A percentile compares a stretch with the other conserved stretches of the same genome.
phyloP scores from a whole-genome alignment of 2,329 filamentous ascomycete genomes.

The Hypoxylon sp. region DNA sequence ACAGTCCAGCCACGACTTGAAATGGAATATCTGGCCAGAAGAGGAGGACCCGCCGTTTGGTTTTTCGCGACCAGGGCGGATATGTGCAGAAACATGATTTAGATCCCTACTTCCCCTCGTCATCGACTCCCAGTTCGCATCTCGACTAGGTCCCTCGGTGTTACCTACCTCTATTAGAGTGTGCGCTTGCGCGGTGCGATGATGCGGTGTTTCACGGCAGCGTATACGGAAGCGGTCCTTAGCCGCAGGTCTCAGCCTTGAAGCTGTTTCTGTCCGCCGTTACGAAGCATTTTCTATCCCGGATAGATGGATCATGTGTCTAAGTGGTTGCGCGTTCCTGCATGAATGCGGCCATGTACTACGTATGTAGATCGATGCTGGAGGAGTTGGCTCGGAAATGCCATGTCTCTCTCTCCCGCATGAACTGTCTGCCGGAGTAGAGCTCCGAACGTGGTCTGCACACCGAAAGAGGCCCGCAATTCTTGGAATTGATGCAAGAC shows the following conservation, averaged over 20 bases:
- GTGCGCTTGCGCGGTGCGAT: constrained; percentile 1
- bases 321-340: not conserved
- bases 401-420: not conserved
- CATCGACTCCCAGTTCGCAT: constrained; percentile 6
- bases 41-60: constrained; percentile 7
- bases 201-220: constrained; percentile 20
- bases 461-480: not conserved
- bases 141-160: constrained; percentile 16
- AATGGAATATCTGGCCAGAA: constrained; percentile 14
- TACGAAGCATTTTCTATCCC: not conserved
- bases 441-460: not conserved
- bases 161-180: constrained; percentile 22
- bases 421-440: not conserved
- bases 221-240: constrained; percentile 8
- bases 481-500: not conserved
- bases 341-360: not conserved
- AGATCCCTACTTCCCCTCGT: constrained; percentile 10
- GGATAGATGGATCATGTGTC: not conserved
- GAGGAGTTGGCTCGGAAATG: not conserved
- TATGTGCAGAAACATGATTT: constrained; percentile 15
- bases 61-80: not conserved
- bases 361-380: not conserved
- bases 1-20: constrained; percentile 14
- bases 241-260: constrained; percentile 12
- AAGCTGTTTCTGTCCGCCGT: constrained; percentile 1